Base-by-base conservation (phyloP, 2,329 filamentous ascomycete genomes). In the Diaporthe sp. region DNA sequence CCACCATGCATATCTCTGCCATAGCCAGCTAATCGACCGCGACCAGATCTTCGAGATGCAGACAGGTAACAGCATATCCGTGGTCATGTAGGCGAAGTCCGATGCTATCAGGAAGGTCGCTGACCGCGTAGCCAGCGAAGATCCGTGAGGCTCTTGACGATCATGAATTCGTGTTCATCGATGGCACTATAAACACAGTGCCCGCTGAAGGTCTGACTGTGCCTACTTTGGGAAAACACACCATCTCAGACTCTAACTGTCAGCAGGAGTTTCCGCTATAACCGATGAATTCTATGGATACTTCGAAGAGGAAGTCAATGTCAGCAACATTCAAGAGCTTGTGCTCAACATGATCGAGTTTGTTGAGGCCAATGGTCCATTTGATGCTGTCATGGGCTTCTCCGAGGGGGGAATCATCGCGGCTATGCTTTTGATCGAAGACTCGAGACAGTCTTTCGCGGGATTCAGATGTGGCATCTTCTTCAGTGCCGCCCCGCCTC, bases 331-430 rank as follows among this genome's bases (percentile, higher is more conserved):
- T 9, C 44, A 68, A 53, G 63, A 51, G 22, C 44, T 68, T 20
- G 20, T 51, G 6, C 28, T 51, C 63, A 51, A 25, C 63, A 51
- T 68, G 63, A 25, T 4, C 25, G 44, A 51, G 5, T 68, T 68
- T 51, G 44, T 68, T 51, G 44, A 79, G 60, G 77, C 55, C 49
- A 75, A 80, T 49, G 81, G 80, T 10, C 81, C 81, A 9, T 82
- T 82, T 53, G 80, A 82, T 55, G 82, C 78, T 25, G 58, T 82
- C 22, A 82, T 82, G 79, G 81, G 81, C 2, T 82, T 82, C 75
- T 82, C 81, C 12, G 81, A 83, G 60, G 81, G 81, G 28, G 81
- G 80, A 51, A 80, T 79, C 2, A 78, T 83, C 22, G 81, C 80
- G 34, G 81, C 81, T n/a, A 82, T 79, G 77, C 79, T 83, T 74